Conservation (phyloP, 306 rosid species). For the Cucumis hystrix region DNA sequence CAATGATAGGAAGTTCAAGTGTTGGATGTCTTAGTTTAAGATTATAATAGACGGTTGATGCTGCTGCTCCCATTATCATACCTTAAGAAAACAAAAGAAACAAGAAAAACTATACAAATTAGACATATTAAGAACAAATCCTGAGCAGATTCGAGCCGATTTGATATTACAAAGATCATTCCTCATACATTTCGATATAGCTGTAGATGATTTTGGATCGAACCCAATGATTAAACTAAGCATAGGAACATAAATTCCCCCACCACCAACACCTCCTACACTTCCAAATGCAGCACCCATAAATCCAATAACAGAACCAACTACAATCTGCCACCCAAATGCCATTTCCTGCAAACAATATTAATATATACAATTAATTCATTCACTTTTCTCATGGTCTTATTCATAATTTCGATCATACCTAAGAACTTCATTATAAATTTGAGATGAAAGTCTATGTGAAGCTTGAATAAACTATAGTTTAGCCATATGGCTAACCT, state of each 20-base stretch:
- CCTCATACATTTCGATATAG: constrained; percentile 75
- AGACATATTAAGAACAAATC: not conserved
- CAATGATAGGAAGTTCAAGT: constrained; percentile 60
- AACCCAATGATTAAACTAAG: constrained; percentile 74
- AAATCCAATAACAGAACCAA: constrained; percentile 61
- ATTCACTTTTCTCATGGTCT: not conserved
- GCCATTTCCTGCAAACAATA: constrained; percentile 46
- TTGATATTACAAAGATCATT: not conserved
- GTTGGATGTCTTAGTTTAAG: constrained; percentile 87
- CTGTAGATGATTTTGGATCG: constrained; percentile 88
- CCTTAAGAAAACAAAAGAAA: constrained; percentile 29
- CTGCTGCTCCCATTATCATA: constrained; percentile 93
- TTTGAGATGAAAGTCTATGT: not conserved
- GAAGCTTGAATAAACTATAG: not conserved
- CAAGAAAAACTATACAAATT: not conserved
- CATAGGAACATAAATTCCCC: constrained; percentile 97
- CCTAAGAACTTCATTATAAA: not conserved
- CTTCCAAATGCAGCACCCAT: constrained; percentile 93
- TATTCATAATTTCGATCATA: not conserved
- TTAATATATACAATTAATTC: not conserved
- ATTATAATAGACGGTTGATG: constrained; percentile 77
- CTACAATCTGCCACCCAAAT: constrained; percentile 71
- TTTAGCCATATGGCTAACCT: not conserved
- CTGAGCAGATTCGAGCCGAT: not conserved
- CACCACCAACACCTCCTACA: constrained; percentile 97